phyloP scores from a whole-genome alignment of 2,329 filamentous ascomycete genomes.

The Xylaria multiplex region DNA sequence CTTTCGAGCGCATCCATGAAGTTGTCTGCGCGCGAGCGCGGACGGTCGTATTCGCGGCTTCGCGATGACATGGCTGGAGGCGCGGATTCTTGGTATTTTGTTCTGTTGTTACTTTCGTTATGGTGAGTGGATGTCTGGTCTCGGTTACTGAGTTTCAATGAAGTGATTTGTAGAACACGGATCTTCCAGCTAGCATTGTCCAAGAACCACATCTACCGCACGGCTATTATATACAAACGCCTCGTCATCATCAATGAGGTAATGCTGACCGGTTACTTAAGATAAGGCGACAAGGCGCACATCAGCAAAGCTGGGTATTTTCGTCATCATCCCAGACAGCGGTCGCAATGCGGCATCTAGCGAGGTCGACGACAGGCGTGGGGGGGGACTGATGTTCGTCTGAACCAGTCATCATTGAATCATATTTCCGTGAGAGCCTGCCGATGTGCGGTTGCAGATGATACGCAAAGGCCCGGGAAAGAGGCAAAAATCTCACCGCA shows the following conservation, averaged over 20 bases:
- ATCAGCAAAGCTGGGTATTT: constrained; percentile 10
- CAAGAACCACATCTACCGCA: not conserved
- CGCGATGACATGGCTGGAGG: constrained; percentile 25
- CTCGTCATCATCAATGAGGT: constrained; percentile 13
- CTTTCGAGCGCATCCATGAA: constrained; percentile 27
- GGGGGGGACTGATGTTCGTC: not conserved
- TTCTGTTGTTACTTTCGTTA: not conserved
- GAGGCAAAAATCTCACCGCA: constrained; percentile 6
- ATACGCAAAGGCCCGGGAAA: constrained; percentile 13
- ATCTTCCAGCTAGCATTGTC: no score
- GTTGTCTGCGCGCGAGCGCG: constrained; percentile 29
- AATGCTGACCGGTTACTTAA: constrained; percentile 9
- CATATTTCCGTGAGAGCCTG: constrained; percentile 11
- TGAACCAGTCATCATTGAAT: constrained; percentile 32
- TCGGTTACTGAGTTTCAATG: not conserved
- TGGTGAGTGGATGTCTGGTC: not conserved
- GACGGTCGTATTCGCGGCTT: constrained; percentile 14
- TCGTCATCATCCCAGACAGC: constrained; percentile 12
- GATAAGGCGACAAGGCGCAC: constrained; percentile 3
- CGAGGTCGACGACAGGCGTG: not conserved
- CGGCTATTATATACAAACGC: constrained; percentile 1
- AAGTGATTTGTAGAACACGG: not conserved
- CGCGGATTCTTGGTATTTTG: not conserved
- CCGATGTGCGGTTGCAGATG: constrained; percentile 19
- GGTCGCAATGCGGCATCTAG: not conserved